Conservation (phyloP, 345 rosid genomes). For the Murraya paniculata region DNA sequence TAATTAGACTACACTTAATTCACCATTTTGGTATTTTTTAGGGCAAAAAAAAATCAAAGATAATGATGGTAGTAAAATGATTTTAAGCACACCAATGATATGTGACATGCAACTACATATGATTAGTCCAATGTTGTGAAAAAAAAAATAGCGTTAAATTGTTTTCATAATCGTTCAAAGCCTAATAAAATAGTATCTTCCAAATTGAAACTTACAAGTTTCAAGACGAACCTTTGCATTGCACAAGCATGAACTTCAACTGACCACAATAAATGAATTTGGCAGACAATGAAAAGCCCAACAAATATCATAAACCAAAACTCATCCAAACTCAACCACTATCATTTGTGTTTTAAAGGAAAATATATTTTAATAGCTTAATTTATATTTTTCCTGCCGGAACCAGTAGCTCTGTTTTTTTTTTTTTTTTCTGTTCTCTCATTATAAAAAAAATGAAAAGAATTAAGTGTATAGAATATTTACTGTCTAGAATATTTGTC, state of each 20-base stretch:
- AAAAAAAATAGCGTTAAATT: too few relatives aligned
- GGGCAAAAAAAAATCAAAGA: too few relatives aligned
- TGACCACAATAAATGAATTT: neutral
- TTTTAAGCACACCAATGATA: too few relatives aligned
- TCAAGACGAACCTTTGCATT: neutral
- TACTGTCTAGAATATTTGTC: neutral
- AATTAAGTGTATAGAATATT: neutral
- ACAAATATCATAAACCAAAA: neutral
- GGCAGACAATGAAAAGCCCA: neutral
- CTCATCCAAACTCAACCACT: neutral
- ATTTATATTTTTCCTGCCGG: neutral
- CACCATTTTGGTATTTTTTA: too few relatives aligned
- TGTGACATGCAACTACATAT: too few relatives aligned
- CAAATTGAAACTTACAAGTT: neutral
- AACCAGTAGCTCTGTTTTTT: neutral
- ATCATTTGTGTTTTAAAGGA: neutral
- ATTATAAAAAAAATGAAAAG: neutral
- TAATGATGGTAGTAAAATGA: too few relatives aligned
- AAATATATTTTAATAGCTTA: too few relatives aligned
- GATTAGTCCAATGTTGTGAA: too few relatives aligned
- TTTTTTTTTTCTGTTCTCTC: neutral
- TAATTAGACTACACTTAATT: too few relatives aligned
- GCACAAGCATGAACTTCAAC: neutral
- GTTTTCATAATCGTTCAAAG: too few relatives aligned
- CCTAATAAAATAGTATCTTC: too few relatives aligned